Percentiles rank a stretch among this genome's conserved stretches.
phyloP scores from a whole-genome alignment of 2,329 filamentous ascomycete genomes.

The Fusarium penzigii region DNA sequence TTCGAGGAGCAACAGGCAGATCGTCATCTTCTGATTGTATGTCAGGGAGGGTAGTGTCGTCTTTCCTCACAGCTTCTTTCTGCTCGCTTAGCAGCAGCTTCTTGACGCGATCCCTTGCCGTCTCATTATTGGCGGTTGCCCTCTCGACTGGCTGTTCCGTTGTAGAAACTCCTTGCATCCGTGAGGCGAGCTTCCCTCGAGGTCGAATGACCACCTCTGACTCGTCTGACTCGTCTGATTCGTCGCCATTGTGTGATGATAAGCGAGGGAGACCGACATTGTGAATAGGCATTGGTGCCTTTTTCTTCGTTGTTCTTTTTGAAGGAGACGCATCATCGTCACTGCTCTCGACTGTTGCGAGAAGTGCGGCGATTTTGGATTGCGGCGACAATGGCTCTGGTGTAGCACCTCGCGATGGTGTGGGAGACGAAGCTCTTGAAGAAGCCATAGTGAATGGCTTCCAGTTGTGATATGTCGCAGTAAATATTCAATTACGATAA shows the following conservation, averaged over 20 bases:
- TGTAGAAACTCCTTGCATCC: slow-evolving; percentile 51
- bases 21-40: slow-evolving; percentile 43
- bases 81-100: slow-evolving; percentile 41
- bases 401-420: slow-evolving; percentile 39
- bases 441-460: slow-evolving; percentile 47
- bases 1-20: slow-evolving; percentile 42
- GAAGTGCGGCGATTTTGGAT: slow-evolving; percentile 56
- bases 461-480: slow-evolving; percentile 5
- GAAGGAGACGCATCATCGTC: slow-evolving; percentile 43
- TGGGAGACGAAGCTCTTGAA: slow-evolving; percentile 47
- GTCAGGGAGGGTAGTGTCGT: slow-evolving; percentile 32
- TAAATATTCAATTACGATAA: neutral
- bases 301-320: slow-evolving; percentile 10
- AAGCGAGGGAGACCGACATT: slow-evolving; percentile 10
- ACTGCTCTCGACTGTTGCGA: slow-evolving; percentile 52
- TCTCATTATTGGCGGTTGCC: slow-evolving; percentile 26
- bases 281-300: slow-evolving; percentile 12
- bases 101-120: slow-evolving; percentile 44
- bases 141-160: slow-evolving; percentile 14
- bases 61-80: slow-evolving; percentile 26
- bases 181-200: slow-evolving; percentile 63
- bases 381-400: slow-evolving; percentile 51
- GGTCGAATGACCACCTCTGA: slow-evolving; percentile 48
- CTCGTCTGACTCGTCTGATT: slow-evolving; percentile 43
- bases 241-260: slow-evolving; percentile 42